A percentile compares a stretch with the other conserved stretches of the same genome.
Evolutionary conservation across 2,329 filamentous ascomycete genomes (phyloP).

Genomic region (Aplosporella prunicola): DNA sequence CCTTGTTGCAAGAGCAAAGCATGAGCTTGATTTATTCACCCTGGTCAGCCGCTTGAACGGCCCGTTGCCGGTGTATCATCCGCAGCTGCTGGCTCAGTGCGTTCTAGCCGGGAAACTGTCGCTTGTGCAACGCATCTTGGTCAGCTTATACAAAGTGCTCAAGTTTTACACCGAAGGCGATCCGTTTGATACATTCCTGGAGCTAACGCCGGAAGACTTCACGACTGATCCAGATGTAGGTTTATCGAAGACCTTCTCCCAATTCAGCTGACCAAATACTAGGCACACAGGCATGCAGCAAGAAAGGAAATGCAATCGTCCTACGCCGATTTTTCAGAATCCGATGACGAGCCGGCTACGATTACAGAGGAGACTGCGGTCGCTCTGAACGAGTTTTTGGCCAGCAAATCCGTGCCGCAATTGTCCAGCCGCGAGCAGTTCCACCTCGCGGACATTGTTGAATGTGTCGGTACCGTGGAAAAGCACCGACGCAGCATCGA

Average conservation of each 20-base stretch:
- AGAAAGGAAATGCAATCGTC: constrained; percentile 42
- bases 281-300: constrained; percentile 27
- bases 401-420: constrained; percentile 63
- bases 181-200: constrained; percentile 66
- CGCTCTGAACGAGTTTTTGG: constrained; percentile 67
- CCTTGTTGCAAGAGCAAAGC: constrained; percentile 36
- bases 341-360: constrained; percentile 48
- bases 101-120: constrained; percentile 68
- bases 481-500: constrained; percentile 83
- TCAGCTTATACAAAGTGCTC: constrained; percentile 62
- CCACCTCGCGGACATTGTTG: constrained; percentile 71
- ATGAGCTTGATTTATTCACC: constrained; percentile 64
- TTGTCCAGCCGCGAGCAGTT: constrained; percentile 81
- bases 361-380: constrained; percentile 64
- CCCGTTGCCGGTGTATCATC: constrained; percentile 82
- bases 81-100: constrained; percentile 79
- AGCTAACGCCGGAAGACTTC: constrained; percentile 42
- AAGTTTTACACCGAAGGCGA: constrained; percentile 82
- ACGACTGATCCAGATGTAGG: constrained; percentile 37
- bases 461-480: constrained; percentile 76
- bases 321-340: constrained; percentile 42
- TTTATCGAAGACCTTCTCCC: too few relatives aligned
- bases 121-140: constrained; percentile 63
- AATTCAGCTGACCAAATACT: constrained; percentile 14
- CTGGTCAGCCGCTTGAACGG: constrained; percentile 78